Evolutionary conservation across 2,329 filamentous ascomycete species (phyloP), one percentile per base, ranked within the genome.

Genomic region (Fusarium secorum): DNA sequence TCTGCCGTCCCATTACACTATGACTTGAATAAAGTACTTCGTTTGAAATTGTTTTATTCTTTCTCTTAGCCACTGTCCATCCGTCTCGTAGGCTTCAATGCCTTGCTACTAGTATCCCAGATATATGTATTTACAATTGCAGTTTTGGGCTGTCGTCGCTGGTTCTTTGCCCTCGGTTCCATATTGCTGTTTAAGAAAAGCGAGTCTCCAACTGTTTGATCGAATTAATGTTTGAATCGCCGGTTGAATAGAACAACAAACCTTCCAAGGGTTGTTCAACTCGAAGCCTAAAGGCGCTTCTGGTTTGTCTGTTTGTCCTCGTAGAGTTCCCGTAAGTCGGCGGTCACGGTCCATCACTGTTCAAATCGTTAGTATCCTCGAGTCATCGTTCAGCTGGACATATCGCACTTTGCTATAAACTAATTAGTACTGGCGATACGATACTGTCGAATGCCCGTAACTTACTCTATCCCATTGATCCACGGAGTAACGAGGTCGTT

Each of bases 321-420:
- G 83, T 68, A 89, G 74, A 49, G 80, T 83, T 48, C 89, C 88
- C 11, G 89, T 90, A 68, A 91, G 83, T 77, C 89, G 85, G 67
- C 85, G 83, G 74, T 91, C 89, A 75, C 89, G 87, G 60, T 89
- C 85, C 88, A 90, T 90, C 89, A 91, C 89, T 90, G 58, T 38
- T 36, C n/a, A 15, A 28, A 61, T 28, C 11, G 24, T 60, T 44
- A 60, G 66, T 64, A 66, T 62, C 41, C 14, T 11, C 24, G 22
- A 60, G 26, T 5, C 15, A 32, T 45, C 11, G 33, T n/a, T 32
- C 42, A 7, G 28, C 49, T 18, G 30, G n/a, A 13, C 22, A 20
- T 24, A 24, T 72, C 81, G 63, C 85, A 88, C 86, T 89, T 87
- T 89, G 86, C 86, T 89, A 71, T 64, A 46, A 54, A 49, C 53